These are phyloP conservation scores for Suhomyces xylopsoci DNA, from an alignment of 805 yeast species.

Conservation along the genomic window DNA sequence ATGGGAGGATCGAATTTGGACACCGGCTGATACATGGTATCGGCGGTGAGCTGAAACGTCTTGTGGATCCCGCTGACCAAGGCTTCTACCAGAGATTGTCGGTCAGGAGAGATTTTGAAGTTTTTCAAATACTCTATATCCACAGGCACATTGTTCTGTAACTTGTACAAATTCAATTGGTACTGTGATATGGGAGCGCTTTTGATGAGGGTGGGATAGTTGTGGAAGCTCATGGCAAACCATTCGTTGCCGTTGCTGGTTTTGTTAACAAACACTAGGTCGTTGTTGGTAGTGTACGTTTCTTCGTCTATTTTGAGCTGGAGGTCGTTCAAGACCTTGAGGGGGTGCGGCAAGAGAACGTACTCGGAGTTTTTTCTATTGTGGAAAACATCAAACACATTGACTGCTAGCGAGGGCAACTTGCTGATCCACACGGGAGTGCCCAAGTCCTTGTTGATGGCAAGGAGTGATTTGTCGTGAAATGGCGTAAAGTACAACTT, in stretches of 20 bases:
- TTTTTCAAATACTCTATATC: conserved; percentile 15
- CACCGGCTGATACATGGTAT: conserved; percentile 35
- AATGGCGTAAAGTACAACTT: conserved; percentile 79
- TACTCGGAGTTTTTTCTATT: conserved; percentile 27
- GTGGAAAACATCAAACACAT: conserved; percentile 72
- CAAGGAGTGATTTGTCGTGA: conserved; percentile 75
- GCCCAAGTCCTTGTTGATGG: conserved; percentile 65
- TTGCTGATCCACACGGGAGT: conserved; percentile 77
- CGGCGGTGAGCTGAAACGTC: conserved; percentile 24
- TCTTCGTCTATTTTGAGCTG: conserved; percentile 20
- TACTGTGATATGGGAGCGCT: conserved; percentile 76
- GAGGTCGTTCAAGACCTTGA: conserved; percentile 38
- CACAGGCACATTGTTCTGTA: conserved; percentile 16
- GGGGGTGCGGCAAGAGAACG: conserved; percentile 68
- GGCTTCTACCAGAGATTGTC: conserved; percentile 19
- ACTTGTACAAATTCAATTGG: conserved; percentile 35
- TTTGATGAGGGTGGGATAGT: conserved; percentile 78
- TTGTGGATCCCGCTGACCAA: conserved; percentile 37
- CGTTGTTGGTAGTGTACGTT: conserved; percentile 18
- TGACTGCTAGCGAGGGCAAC: conserved; percentile 67
- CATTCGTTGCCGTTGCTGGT: conserved; percentile 64
- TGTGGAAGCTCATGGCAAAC: conserved; percentile 78
- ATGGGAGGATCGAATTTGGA: conserved; percentile 22
- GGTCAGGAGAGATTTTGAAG: conserved; percentile 15
- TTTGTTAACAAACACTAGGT: conserved; percentile 62